phyloP scores from a whole-genome alignment of 495 filamentous ascomycete species.

The Trichoderma reesei region DNA sequence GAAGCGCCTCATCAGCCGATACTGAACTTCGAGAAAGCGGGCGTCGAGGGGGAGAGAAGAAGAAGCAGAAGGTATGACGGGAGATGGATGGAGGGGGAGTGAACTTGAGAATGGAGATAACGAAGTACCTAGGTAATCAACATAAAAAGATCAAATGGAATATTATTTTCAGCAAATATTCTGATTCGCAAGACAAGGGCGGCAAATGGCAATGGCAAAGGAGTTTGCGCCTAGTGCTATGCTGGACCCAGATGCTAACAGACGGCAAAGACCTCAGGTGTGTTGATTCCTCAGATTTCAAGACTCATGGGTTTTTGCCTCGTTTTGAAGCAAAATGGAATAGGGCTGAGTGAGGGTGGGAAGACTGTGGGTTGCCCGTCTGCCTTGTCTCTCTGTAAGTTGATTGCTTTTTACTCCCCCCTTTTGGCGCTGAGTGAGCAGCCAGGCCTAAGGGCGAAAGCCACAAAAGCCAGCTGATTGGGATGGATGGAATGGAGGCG shows the following conservation, averaged over 20 bases:
- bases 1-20: background rate
- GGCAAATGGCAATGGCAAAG: background rate
- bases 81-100: no score
- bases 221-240: background rate
- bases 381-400: background rate
- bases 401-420: background rate
- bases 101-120: no score
- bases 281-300: background rate
- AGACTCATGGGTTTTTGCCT: background rate
- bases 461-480: background rate
- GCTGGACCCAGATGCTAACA: background rate
- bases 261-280: no score
- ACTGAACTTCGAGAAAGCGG: background rate
- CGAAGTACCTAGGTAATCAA: background rate
- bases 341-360: conserved; percentile 8
- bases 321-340: background rate
- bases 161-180: background rate
- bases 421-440: background rate
- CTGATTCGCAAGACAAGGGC: background rate
- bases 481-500: background rate
- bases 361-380: background rate
- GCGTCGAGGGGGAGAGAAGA: background rate
- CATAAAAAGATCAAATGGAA: background rate
- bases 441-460: background rate
- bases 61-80: background rate